Base-by-base conservation (phyloP, 2,329 filamentous ascomycete genomes). In the Pseudocercospora ulei region DNA sequence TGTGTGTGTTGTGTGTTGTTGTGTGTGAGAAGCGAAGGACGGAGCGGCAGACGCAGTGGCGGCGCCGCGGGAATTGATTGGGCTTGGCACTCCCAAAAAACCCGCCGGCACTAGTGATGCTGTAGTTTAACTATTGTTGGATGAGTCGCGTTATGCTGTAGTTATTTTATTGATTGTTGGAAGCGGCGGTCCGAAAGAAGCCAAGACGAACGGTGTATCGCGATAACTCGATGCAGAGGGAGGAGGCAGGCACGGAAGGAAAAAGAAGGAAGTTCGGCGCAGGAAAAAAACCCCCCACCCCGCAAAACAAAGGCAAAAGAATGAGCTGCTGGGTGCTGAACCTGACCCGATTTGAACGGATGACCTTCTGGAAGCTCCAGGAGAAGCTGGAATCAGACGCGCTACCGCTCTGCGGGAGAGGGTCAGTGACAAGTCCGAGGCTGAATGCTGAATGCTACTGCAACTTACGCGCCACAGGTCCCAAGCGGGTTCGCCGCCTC, bases 341-440 rank as follows among this genome's bases (percentile, higher is more conserved):
- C 35, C 43, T 41, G 37, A 46, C 46, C 46, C 45, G 41, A 44
- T 44, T 44, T 44, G 44, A 47, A 47, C 45, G 45, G 45, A 47
- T 47, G 44, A 45, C 39, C 45, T 46, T 44, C 35, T 43, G 40
- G 42, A 42, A 57, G 25, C 28, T 46, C 44, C 33, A 49, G 29
- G 12, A 40, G 13, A 12, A 13, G 41, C 40, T 36, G 47, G 44
- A 47, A 47, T 43, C 38, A 45, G 34, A 44, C 39, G 36, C 42
- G 42, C 38, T 47, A 46, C 37, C 42, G 48, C 31, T 46, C 31
- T 34, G 34, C 45, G 43, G 37, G n/a, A 5, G 9, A 23, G 9
- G 20, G 5, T 23, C 20, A 9, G 20, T 23, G 20, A 5, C 20
- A 23, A 23, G 9, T 9, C 5, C 9, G 20, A 9, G 5, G 20